Base-by-base conservation (phyloP, 169 alveolate species). In the Ichthyophthirius multifiliis region DNA sequence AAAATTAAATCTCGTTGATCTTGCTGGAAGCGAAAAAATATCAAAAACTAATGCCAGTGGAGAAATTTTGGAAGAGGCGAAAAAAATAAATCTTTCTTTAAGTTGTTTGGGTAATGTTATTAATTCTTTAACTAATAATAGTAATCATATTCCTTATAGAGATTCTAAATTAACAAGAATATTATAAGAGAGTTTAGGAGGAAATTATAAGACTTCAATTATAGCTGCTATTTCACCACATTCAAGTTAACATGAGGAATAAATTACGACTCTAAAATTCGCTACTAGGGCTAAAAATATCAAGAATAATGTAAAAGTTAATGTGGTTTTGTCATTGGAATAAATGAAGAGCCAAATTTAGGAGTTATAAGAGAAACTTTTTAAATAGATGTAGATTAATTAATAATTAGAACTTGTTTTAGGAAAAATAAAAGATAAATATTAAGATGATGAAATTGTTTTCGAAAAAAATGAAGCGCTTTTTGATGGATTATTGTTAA, bases 1-100 rank as follows among this genome's bases (percentile, higher is more conserved):
- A 32, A 93, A 88, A 73, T 80, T 97, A 6, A 89, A 93, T 85
- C 75, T 89, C 71, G 93, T 92, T n/a, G 97, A 93, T 88, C 77
- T 93, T 35, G 97, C 97, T 2, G 97, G 97, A 13, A 82, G 92
- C 48, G 97, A 94, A 83, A 90, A 94, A 46, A 87, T 89, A 34
- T 78, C 88, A 12, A 89, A 84, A 80, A 85, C 90, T 5, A 87
- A 86, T 20, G 92, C 94, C 6, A 48, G 75, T 12, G 91, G 91
- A 0, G 86, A 81, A 43, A 77, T 88, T 2, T 62, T 84, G 45
- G 91, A 85, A 84, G 97, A 93, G 67, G 95, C 97, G 6, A 93
- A 90, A 74, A 91, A 82, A 74, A 93, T 93, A 12, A 93, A 93
- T 81, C 80, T 90, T 63, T 80, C 92, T 35, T 76, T 90, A 43